Base-by-base conservation (phyloP, 176 grass and related monocot species). In the Pontederia paniculata region DNA sequence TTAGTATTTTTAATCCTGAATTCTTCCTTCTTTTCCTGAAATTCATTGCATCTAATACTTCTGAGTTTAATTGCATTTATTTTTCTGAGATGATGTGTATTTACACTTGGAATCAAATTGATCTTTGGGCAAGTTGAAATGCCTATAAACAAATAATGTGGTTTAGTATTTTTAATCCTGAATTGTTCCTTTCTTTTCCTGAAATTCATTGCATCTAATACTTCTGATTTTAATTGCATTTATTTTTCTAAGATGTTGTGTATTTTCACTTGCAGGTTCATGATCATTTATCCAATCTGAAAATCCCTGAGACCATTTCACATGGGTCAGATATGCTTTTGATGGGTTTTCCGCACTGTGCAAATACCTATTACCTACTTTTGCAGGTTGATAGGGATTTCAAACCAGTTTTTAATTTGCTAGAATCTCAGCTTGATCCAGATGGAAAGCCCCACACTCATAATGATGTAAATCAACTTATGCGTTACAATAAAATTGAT, bases 351-450 rank as follows among this genome's bases (percentile, higher is more conserved):
- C 86, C 91, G 14, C 82, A 90, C 54, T 90, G 91, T 69, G 82
- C 75, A 45, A 84, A 87, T 78, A 73, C 77, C 16, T 97, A 97
- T 74, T 90, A 78, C 87, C 69, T 97, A 59, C 68, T 89, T 74
- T 83, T 97, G 85, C 91, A 97, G 71, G 79, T 96, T 74, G 83
- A 97, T 73, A 87, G 84, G 52, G 83, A 90, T 61, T 87, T 90
- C 72, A 90, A 61, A 66, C 91, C 86, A 57, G 61, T 81, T 64
- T 97, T 97, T 69, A 71, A 73, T 83, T 83, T 97, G 64, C 74
- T 97, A 41, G 91, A 97, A 68, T 70, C 80, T 50, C 74, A 81
- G 17, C 66, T 72, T 64, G 77, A 80, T 21, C 37, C 67, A 58
- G 63, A 61, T 47, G 77, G 74, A 60, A 90, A 78, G 23, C n/a